These are phyloP conservation scores for Centaurea solstitialis DNA, from an alignment of 129 eudicot species.

Conservation along the genomic window DNA sequence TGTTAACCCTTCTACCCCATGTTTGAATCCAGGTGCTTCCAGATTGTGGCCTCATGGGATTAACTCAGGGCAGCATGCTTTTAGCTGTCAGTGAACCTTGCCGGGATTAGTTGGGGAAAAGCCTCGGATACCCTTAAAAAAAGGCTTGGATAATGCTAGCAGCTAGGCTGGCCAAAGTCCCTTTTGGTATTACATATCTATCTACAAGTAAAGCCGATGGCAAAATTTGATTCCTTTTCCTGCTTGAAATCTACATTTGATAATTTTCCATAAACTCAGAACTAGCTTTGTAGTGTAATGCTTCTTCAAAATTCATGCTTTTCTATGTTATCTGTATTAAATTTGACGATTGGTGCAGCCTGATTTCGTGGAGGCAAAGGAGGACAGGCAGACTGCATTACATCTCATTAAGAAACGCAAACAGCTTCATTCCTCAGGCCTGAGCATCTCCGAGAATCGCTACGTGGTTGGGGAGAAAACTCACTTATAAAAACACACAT, in stretches of 20 bases:
- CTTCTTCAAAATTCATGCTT: background rate
- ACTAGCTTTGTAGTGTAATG: background rate
- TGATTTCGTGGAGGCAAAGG: slow-evolving; percentile 58
- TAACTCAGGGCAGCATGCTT: too few species aligned
- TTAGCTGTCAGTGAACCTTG: too few species aligned
- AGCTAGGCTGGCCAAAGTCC: too few species aligned
- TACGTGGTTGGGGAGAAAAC: slow-evolving; percentile 45
- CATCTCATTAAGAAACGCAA: slow-evolving; percentile 66
- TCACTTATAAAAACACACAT: background rate
- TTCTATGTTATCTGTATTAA: background rate
- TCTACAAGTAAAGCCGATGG: background rate
- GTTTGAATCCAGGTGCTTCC: too few species aligned
- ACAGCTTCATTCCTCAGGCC: slow-evolving; percentile 59
- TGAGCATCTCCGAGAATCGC: slow-evolving; percentile 34
- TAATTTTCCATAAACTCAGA: background rate
- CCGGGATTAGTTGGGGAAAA: too few species aligned
- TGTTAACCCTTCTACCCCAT: too few species aligned
- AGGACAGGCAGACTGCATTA: slow-evolving; percentile 61
- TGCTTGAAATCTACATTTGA: background rate
- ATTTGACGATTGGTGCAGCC: slow-evolving; percentile 43
- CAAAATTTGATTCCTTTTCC: background rate
- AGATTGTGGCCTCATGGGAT: too few species aligned
- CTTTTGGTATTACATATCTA: too few species aligned
- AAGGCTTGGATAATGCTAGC: too few species aligned
- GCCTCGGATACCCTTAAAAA: too few species aligned